These are phyloP conservation scores for Lecanicillium sp. DNA, from an alignment of 2,329 filamentous ascomycete genomes.

Conservation along the genomic window DNA sequence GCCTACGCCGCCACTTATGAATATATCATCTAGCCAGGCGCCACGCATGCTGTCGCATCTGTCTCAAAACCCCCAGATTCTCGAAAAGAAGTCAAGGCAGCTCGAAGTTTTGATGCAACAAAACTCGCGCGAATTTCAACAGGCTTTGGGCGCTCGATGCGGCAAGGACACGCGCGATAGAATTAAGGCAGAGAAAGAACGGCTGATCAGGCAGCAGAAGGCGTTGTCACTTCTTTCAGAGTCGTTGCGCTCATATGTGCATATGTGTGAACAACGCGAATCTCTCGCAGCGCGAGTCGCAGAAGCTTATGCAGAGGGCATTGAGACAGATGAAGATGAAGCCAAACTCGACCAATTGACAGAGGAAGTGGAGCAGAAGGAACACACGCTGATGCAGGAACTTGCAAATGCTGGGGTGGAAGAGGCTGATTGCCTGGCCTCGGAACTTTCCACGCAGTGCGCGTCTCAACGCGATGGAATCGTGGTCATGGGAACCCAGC, in stretches of 20 bases:
- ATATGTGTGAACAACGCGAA: conserved; percentile 39
- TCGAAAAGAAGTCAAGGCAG: conserved; percentile 31
- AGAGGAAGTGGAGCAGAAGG: conserved; percentile 37
- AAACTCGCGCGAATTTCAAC: conserved; percentile 43
- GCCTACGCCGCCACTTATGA: background rate
- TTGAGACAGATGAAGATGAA: conserved; percentile 49
- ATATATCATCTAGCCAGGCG: conserved; percentile 20
- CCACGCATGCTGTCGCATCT: conserved; percentile 26
- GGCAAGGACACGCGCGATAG: conserved; percentile 38
- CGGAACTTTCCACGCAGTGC: conserved; percentile 14
- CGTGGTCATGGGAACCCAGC: conserved; percentile 42
- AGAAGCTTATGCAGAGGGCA: conserved; percentile 43
- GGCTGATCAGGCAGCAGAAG: conserved; percentile 39
- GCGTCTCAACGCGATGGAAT: conserved; percentile 16
- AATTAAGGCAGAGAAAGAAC: conserved; percentile 46
- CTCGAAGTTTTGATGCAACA: conserved; percentile 38
- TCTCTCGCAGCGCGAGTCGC: conserved; percentile 40
- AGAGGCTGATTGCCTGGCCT: conserved; percentile 33
- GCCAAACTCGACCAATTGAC: conserved; percentile 42
- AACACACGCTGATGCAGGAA: conserved; percentile 34
- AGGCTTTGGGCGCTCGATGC: conserved; percentile 41
- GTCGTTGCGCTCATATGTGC: conserved; percentile 37
- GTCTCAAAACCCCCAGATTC: conserved; percentile 22
- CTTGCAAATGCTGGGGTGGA: conserved; percentile 42
- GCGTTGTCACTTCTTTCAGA: conserved; percentile 35